Evolutionary conservation across 129 eudicot genomes (phyloP), one percentile per base, ranked within the genome.

Genomic region (Rutidosis leptorrhynchoides): DNA sequence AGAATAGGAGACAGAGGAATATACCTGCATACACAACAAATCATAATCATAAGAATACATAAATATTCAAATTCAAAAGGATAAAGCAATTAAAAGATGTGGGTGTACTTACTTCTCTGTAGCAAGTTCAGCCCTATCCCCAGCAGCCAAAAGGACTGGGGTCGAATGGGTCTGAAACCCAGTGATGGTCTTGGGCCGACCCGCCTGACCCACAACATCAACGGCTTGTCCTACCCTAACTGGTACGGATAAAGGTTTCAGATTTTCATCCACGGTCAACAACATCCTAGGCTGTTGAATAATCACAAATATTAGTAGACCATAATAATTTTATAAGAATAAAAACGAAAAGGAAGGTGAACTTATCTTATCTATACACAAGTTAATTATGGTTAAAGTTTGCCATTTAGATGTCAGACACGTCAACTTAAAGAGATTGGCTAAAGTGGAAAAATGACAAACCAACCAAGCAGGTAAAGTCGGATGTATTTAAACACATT

Each of bases 81-180:
- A 51, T 0, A 32, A 21, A 6, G n/a, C 14, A 75, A 7, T 4
- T n/a, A 29, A 59, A 6, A 20, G 46, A 26, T 23, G 48, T 7
- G 28, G 24, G n/a, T n/a, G n/a, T 19, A n/a, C 55, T 49, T 74
- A 83, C 97, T 89, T 94, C 57, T 94, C 99, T 1, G 99, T 89
- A 20, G 99, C 99, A 12, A 94, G 99, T 75, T 94, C 99, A 19
- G 99, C 99, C 68, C 99, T 78, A 55, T 94, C 99, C 22, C 99
- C 99, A n/a, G 87, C 97, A 49, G 99, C 81, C 62, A 94, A 81
- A 37, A 93, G 92, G 33, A 94, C 97, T 0, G 99, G 99, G 33
- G 99, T 94, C 0, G 99, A 84, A 79, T 94, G 99, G 56, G 99
- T 94, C 79, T 94, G 99, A 79, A 94, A 94, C 48, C 99, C 99